These are phyloP conservation scores for Yarrowia galli DNA, from an alignment of 1,139 yeast species.

Conservation along the genomic window DNA sequence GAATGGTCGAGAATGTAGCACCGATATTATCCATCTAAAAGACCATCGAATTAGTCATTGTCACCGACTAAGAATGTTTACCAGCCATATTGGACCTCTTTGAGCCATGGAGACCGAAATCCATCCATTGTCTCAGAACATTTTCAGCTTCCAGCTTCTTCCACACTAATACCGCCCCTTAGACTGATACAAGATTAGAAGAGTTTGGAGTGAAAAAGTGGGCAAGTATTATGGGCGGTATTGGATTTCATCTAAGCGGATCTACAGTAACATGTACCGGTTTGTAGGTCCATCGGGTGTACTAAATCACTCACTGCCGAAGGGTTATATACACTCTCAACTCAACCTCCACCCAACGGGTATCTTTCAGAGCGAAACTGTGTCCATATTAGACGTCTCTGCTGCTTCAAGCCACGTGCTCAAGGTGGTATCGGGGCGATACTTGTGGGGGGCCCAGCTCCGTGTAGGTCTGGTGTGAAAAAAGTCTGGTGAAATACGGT, in stretches of 20 bases:
- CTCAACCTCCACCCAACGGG: neutral
- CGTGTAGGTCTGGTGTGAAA: neutral
- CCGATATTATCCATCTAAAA: no score
- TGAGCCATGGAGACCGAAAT: neutral
- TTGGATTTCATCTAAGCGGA: conserved; percentile 6
- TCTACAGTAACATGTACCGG: conserved; percentile 2
- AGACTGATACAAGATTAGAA: neutral
- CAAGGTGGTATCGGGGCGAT: neutral
- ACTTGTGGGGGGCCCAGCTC: neutral
- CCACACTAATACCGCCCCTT: no score
- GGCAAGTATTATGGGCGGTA: neutral
- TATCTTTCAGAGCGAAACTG: neutral
- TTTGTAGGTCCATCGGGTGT: no score
- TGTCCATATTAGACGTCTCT: neutral
- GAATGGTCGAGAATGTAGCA: no score
- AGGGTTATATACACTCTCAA: neutral
- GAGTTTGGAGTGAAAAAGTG: neutral
- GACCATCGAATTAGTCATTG: no score
- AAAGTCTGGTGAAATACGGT: neutral
- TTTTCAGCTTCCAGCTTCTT: no score
- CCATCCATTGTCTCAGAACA: neutral
- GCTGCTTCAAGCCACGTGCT: neutral
- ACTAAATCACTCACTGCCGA: neutral
- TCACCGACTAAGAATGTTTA: no score
- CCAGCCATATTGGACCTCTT: no score